Evolutionary conservation across 2,329 filamentous ascomycete genomes (phyloP), one percentile per base, ranked within the genome.

Genomic region (Cladosporium sp.): DNA sequence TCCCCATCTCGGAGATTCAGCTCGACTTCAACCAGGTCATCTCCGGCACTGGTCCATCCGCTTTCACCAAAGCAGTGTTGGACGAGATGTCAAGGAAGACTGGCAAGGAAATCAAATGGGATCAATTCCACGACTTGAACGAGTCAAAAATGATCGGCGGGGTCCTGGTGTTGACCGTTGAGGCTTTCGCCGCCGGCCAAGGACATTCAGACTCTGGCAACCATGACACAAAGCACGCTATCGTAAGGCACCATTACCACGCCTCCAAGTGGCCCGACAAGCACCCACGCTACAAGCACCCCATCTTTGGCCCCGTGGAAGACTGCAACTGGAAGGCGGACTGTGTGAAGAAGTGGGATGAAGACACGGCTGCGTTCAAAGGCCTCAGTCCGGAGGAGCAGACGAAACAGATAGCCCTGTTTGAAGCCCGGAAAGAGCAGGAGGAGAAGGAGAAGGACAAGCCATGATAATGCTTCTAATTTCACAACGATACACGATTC

Each of bases 171-270:
- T 79, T 89, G 14, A 86, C 86, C 1, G 86, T 89, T 4, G 86
- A 89, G 71, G 86, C 86, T 0, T 89, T 89, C 64, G 87, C 87
- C 14, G 87, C 87, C 0, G 87, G 87, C 12, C 87, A 89, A 70
- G 87, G 87, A 12, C 87, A 90, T 71, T 89, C 87, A 0, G 83
- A 89, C 68, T 88, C 86, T 0, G 87, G 87, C 14, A 89, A 86
- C 66, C 87, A 89, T 71, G 81, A 87, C 54, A 80, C 86, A 1
- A 78, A 85, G 52, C 80, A 80, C 19, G 87, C 88, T 1, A 76
- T 90, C 1, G 86, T 90, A 22, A 88, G 86, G 71, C 88, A 90
- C 69, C 86, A 89, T 71, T 90, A 89, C 67, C 88, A 90, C 70
- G 88, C 88, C 0, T 89, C 86, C 1, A 82, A 84, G 60, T 90